These are phyloP conservation scores for Blastobotrys ciferrii DNA, from an alignment of 1,139 yeast species.

Conservation along the genomic window DNA sequence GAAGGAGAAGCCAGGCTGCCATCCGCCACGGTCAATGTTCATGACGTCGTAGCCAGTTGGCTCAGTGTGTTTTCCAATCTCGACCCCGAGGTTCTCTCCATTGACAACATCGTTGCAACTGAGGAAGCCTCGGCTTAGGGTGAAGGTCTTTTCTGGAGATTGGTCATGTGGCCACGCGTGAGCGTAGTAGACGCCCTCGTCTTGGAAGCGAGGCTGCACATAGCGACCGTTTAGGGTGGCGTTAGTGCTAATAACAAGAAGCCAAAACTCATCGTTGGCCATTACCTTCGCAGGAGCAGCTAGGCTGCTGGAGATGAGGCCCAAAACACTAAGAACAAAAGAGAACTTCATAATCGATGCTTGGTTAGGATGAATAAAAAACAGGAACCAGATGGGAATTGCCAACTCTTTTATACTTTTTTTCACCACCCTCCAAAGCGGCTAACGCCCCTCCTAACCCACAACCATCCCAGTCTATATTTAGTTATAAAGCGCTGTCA, in stretches of 20 bases:
- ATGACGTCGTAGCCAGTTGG: constrained; percentile 5
- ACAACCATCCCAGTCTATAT: neutral
- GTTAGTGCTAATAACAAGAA: neutral
- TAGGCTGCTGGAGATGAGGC: neutral
- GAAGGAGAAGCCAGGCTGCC: constrained; percentile 8
- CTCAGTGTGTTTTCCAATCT: constrained; percentile 9
- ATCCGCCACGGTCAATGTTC: constrained; percentile 2
- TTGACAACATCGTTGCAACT: constrained; percentile 7
- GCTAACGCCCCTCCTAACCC: too few species aligned
- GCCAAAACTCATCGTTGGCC: neutral
- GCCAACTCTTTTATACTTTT: neutral
- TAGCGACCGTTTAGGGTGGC: neutral
- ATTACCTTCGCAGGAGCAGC: neutral
- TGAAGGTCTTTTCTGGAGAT: constrained; percentile 7
- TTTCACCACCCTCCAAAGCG: neutral
- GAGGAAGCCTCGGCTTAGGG: constrained; percentile 1
- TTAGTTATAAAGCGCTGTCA: neutral
- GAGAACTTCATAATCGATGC: neutral
- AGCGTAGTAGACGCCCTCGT: constrained; percentile 5
- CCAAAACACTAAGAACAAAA: neutral
- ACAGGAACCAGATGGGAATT: neutral
- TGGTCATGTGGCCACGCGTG: neutral
- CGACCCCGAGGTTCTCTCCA: constrained; percentile 1
- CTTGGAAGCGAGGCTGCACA: constrained; percentile 6
- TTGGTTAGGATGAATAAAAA: neutral